A percentile compares a stretch with the other conserved stretches of the same genome.
These are phyloP conservation scores for Scedosporium boydii DNA, from an alignment of 2,329 filamentous ascomycete genomes.

Conservation along the genomic window DNA sequence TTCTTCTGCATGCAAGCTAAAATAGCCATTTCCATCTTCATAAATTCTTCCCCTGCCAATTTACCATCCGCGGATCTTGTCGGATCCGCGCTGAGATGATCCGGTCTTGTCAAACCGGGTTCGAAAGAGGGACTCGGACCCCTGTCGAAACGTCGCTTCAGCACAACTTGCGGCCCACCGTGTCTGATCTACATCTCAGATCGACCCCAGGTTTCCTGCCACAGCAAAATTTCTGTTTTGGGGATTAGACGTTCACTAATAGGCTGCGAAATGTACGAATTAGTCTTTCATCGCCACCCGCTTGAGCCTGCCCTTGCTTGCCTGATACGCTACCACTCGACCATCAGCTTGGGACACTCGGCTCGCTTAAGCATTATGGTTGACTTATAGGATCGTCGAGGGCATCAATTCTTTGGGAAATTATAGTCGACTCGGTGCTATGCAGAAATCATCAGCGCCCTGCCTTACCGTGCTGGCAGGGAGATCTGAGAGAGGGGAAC, in stretches of 20 bases:
- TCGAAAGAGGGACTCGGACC: background rate
- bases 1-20: background rate
- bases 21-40: background rate
- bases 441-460: background rate
- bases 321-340: background rate
- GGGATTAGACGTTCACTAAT: too few relatives aligned
- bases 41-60: background rate
- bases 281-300: background rate
- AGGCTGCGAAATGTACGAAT: too few relatives aligned
- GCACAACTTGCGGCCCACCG: background rate
- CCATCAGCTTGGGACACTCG: background rate
- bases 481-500: background rate
- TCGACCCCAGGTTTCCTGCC: background rate
- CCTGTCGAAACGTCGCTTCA: background rate
- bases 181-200: constrained; percentile 1
- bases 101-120: background rate
- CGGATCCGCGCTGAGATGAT: background rate
- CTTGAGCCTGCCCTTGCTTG: background rate
- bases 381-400: background rate
- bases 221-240: background rate
- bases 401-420: background rate
- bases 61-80: background rate
- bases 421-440: background rate
- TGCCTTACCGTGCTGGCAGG: background rate
- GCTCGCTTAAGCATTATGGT: background rate